A percentile compares a stretch with the other conserved stretches of the same genome.
Evolutionary conservation across 129 eudicot genomes (phyloP).

Genomic region (Pseudognaphalium luteoalbum): DNA sequence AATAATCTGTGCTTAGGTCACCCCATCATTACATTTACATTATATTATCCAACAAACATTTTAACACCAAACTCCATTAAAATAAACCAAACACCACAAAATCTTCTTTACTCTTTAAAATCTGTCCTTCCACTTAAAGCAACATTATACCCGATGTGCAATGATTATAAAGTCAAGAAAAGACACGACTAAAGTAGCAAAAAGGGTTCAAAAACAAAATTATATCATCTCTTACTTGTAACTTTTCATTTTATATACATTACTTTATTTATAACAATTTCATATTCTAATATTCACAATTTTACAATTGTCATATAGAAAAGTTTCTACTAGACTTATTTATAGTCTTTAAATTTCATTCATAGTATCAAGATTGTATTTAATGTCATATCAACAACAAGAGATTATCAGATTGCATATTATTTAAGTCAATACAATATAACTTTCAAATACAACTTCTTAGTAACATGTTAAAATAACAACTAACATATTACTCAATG

Average conservation of each 20-base stretch:
- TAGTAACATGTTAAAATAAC: no score
- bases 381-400: no score
- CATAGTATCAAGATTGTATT: not conserved
- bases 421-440: no score
- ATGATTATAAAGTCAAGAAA: constrained; percentile 42
- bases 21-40: constrained; percentile 1
- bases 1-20: not conserved
- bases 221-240: not conserved
- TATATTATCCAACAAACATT: constrained; percentile 20
- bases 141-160: constrained; percentile 36
- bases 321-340: no score
- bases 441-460: no score
- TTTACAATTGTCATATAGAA: not conserved
- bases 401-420: no score
- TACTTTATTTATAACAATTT: not conserved
- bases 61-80: constrained; percentile 32
- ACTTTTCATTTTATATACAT: not conserved
- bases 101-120: constrained; percentile 29
- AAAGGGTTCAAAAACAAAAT: constrained; percentile 12
- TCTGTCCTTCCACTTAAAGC: constrained; percentile 56
- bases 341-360: not conserved
- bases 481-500: no score
- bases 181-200: constrained; percentile 8
- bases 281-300: not conserved
- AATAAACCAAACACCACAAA: constrained; percentile 42